phyloP scores from a whole-genome alignment of 1,284 basidiomycete species.

The Boletus semigastroideus region DNA sequence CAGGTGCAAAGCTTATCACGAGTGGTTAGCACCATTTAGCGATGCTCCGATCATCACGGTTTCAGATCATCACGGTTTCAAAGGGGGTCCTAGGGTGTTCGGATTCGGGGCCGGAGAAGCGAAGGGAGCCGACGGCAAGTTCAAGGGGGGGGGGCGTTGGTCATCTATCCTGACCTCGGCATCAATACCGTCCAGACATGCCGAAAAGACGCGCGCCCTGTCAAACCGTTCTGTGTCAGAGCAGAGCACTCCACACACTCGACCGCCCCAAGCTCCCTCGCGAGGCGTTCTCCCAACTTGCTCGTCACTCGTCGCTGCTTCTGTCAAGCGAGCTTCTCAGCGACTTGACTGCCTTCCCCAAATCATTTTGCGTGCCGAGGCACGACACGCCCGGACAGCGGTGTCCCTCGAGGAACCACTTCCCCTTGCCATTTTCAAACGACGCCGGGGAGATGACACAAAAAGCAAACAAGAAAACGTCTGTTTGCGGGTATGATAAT shows the following conservation, averaged over 20 bases:
- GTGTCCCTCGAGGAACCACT: slow-evolving; percentile 99
- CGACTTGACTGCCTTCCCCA: slow-evolving; percentile 91
- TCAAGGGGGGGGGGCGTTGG: no score
- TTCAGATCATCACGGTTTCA: no score
- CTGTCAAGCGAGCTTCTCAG: slow-evolving; percentile 94
- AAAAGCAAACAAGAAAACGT: slow-evolving; percentile 86
- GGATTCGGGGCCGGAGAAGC: no score
- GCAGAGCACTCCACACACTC: slow-evolving; percentile 99
- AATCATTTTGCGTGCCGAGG: slow-evolving; percentile 97
- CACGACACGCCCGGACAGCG: slow-evolving; percentile 99
- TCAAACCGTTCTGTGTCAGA: slow-evolving; percentile 99
- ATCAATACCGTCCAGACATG: slow-evolving; percentile 5
- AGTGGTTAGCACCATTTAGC: no score
- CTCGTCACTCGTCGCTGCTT: slow-evolving; percentile 91
- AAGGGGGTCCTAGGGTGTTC: no score
- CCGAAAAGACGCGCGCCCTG: no score
- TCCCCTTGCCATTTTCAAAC: slow-evolving; percentile 99
- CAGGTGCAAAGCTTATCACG: no score
- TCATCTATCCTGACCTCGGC: no score
- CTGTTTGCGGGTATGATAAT: no score
- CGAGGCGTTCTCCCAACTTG: slow-evolving; percentile 92
- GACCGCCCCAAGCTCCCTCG: slow-evolving; percentile 94
- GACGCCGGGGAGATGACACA: slow-evolving; percentile 97
- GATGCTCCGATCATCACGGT: no score
- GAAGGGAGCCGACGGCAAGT: no score